Conservation (phyloP, 495 filamentous ascomycete genomes). For the Penicillium roqueforti region DNA sequence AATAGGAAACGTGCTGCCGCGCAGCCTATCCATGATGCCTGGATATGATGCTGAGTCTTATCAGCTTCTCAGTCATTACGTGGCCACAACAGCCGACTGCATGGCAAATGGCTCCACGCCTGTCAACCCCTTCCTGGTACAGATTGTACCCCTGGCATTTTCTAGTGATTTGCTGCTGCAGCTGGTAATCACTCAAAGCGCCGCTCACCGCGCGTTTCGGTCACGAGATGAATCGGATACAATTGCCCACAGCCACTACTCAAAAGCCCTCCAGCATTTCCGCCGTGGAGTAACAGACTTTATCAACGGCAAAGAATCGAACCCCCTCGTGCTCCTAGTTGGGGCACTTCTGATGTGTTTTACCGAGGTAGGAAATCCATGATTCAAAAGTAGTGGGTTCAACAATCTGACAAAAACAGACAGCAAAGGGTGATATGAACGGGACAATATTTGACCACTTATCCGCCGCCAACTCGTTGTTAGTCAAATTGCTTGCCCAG, state of each 20-base stretch:
- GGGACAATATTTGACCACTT: constrained; percentile 39
- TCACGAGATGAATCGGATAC: constrained; percentile 33
- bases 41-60: constrained; percentile 33
- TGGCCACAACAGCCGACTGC: constrained; percentile 34
- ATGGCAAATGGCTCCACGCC: constrained; percentile 40
- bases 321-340: constrained; percentile 34
- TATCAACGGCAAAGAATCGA: constrained; percentile 36
- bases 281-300: constrained; percentile 34
- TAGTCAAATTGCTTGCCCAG: constrained; percentile 30
- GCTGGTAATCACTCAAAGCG: constrained; percentile 37
- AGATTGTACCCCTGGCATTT: constrained; percentile 37
- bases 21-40: constrained; percentile 33
- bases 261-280: constrained; percentile 32
- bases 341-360: constrained; percentile 40
- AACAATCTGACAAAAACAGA: constrained; percentile 20
- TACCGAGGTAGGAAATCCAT: constrained; percentile 28
- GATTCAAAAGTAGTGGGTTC: not conserved
- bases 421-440: constrained; percentile 38
- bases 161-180: constrained; percentile 36
- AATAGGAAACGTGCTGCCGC: constrained; percentile 24
- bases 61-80: constrained; percentile 35
- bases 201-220: constrained; percentile 37
- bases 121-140: constrained; percentile 36
- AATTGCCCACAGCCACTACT: constrained; percentile 34
- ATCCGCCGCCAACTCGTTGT: constrained; percentile 31